Conservation (phyloP, 345 rosid genomes). For the Leavenworthia alabamica region DNA sequence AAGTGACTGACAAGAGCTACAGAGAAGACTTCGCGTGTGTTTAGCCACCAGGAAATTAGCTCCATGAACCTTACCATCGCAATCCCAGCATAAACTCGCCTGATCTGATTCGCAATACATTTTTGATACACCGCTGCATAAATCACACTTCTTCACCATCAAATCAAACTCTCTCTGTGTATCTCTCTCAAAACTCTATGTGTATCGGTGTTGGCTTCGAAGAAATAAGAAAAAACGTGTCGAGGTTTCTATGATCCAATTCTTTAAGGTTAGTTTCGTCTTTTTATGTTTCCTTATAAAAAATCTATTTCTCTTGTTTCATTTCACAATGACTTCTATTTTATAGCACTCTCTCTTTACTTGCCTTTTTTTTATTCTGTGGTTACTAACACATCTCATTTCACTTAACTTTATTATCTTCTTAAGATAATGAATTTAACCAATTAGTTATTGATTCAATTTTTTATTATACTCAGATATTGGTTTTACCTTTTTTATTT, state of each 20-base stretch:
- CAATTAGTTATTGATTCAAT: too few relatives aligned
- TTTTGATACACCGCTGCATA: slow-evolving; percentile 52
- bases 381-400: slow-evolving; percentile 16
- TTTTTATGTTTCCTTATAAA: neutral
- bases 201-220: neutral
- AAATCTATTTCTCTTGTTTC: slow-evolving; percentile 18
- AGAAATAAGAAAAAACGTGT: slow-evolving; percentile 7
- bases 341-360: neutral
- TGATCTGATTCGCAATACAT: slow-evolving; percentile 88
- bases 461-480: neutral
- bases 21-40: slow-evolving; percentile 68
- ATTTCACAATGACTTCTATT: neutral
- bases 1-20: slow-evolving; percentile 56
- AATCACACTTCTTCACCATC: slow-evolving; percentile 59
- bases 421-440: too few relatives aligned
- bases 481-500: neutral
- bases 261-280: slow-evolving; percentile 18
- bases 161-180: neutral
- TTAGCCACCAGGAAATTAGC: slow-evolving; percentile 89
- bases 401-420: neutral
- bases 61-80: slow-evolving; percentile 75
- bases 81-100: slow-evolving; percentile 73
- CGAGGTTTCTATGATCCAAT: slow-evolving; percentile 25
- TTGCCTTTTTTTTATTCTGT: slow-evolving; percentile 10
- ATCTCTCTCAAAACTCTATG: neutral